A percentile compares a stretch with the other conserved stretches of the same genome.
phyloP scores from a whole-genome alignment of 768 basidiomycete species.

The Crassisporium funariophilum region DNA sequence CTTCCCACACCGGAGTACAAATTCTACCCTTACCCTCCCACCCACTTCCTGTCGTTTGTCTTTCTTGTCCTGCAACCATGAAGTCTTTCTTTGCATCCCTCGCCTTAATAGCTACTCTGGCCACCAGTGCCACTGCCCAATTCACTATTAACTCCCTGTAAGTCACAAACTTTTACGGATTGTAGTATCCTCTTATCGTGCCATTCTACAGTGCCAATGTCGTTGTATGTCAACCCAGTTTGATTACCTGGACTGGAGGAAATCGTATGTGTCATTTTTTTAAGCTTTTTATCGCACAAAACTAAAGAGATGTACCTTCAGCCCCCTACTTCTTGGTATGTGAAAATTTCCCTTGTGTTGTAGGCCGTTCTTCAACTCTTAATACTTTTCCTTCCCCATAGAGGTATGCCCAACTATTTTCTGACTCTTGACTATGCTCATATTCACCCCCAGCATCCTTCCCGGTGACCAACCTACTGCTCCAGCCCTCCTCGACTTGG shows the following conservation, averaged over 20 bases:
- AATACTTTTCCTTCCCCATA: constrained; percentile 4
- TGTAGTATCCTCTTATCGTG: background rate
- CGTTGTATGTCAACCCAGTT: constrained; percentile 26
- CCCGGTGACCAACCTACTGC: constrained; percentile 26
- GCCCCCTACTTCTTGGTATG: constrained; percentile 33
- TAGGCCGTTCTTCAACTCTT: background rate
- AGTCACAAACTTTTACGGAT: constrained; percentile 5
- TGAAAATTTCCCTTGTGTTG: constrained; percentile 4
- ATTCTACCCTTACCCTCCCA: background rate
- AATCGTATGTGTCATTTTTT: constrained; percentile 14
- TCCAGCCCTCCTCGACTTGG: constrained; percentile 24
- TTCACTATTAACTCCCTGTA: constrained; percentile 29
- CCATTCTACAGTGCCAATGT: constrained; percentile 19
- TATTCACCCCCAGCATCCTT: constrained; percentile 19
- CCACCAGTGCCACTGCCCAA: constrained; percentile 24
- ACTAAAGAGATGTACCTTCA: background rate
- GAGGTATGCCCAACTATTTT: constrained; percentile 13
- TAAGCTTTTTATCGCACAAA: background rate
- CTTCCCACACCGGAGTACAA: constrained; percentile 2
- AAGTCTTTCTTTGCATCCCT: constrained; percentile 23
- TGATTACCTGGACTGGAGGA: constrained; percentile 29
- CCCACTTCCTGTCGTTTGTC: too few relatives aligned
- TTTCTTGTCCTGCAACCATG: constrained; percentile 18
- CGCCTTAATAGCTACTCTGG: constrained; percentile 17
- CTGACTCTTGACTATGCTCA: background rate